Evolutionary conservation across 2,329 filamentous ascomycete species (phyloP), one percentile per base, ranked within the genome.

Genomic region (Diaporthe citriasiana): DNA sequence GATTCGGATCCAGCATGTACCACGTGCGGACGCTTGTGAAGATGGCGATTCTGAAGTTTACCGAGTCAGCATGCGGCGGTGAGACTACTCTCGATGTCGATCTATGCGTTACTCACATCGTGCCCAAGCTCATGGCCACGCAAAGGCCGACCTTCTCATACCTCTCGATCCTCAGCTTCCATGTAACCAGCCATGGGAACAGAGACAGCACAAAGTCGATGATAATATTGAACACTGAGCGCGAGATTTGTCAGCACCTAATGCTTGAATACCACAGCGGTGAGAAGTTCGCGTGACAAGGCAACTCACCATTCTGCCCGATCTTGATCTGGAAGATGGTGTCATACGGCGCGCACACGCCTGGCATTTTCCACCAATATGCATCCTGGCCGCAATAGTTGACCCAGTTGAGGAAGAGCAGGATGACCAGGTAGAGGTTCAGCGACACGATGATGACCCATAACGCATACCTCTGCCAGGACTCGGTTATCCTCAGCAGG

Each of bases 181-280:
- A 86, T 1, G 85, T 87, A 42, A 89, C 84, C 51, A 87, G 76
- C 86, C 87, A 88, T 4, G 87, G 87, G 72, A 88, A 86, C 5
- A 81, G 73, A 0, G 87, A 86, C 76, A 89, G 85, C 0, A 87
- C 77, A 63, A 89, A 87, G 75, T 89, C 87, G 83, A 88, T 88
- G 35, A 88, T 82, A 73, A 88, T 85, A 78, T 88, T 89, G 78
- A 87, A 88, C 5, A 87, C 86, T 88, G 74, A 8, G 30, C 8
- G 13, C 25, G 17, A 12, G 8, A 30, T 15, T 12, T 51, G 45
- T 71, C 30, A 71, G 69, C 25, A 4, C 38, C 6, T 4, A 25
- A n/a, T 45, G 22, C 25, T 38, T 25, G 27, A 17, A 35, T 17
- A 35, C 17, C 42, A 22, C 19, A 25, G 22, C 53, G 25, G 27